A percentile compares a stretch with the other conserved stretches of the same genome.
Evolutionary conservation across 768 basidiomycete genomes (phyloP).

Genomic region (Leucosporidium creatinivorum): DNA sequence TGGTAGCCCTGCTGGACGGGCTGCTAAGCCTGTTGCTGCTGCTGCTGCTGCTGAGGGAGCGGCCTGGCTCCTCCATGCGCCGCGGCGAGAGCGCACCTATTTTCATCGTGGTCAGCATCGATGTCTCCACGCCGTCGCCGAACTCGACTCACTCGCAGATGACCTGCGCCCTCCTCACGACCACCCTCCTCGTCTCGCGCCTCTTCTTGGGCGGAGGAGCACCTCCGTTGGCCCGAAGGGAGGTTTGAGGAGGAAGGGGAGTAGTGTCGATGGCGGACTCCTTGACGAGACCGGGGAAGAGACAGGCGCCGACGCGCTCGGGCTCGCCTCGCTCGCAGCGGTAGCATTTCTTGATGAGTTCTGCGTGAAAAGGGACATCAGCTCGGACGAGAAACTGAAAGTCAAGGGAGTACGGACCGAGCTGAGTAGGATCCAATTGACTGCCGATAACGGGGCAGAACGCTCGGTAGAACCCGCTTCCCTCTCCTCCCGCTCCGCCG

Average conservation of each 20-base stretch:
- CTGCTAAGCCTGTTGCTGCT: no score
- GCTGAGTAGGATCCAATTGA: slow-evolving; percentile 64
- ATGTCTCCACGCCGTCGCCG: no score
- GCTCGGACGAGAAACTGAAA: neutral
- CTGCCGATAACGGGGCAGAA: slow-evolving; percentile 65
- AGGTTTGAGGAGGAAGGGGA: slow-evolving; percentile 24
- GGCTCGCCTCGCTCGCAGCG: slow-evolving; percentile 60
- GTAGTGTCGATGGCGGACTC: slow-evolving; percentile 49
- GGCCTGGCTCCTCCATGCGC: slow-evolving; percentile 13
- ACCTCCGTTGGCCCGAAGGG: slow-evolving; percentile 9
- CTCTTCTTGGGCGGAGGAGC: slow-evolving; percentile 45
- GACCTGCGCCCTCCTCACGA: slow-evolving; percentile 76
- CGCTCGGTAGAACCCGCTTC: slow-evolving; percentile 65
- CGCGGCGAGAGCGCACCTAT: slow-evolving; percentile 25
- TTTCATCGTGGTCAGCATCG: no score
- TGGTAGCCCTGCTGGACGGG: no score
- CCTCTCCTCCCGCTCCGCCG: slow-evolving; percentile 50
- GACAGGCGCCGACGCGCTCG: slow-evolving; percentile 71
- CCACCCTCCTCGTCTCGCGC: slow-evolving; percentile 45
- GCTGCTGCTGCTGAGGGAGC: no score
- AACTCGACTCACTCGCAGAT: slow-evolving; percentile 72
- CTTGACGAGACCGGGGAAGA: slow-evolving; percentile 83
- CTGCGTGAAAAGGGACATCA: slow-evolving; percentile 37
- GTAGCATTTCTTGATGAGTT: slow-evolving; percentile 73
- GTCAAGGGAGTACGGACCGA: slow-evolving; percentile 39